These are phyloP conservation scores for Novymonas esmeraldas DNA, from an alignment of 208 protist genomes.

Conservation along the genomic window DNA sequence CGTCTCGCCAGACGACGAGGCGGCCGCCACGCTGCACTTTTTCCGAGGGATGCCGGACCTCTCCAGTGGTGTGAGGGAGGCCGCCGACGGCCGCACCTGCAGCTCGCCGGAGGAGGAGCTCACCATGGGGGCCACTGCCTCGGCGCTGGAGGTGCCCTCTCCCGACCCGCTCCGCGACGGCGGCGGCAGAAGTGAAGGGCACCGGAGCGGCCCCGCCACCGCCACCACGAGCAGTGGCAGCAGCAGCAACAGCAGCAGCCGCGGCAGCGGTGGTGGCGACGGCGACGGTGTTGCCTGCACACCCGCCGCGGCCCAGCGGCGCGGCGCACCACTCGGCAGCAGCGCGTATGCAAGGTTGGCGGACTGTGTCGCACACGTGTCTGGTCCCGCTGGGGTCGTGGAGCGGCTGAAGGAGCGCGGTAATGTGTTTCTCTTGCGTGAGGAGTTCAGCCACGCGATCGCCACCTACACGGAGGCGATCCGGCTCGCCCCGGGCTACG, in stretches of 20 bases:
- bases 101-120: constrained; percentile 5
- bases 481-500: constrained; percentile 44
- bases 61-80: background rate
- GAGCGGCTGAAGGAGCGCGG: constrained; percentile 55
- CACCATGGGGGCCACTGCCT: constrained; percentile 1
- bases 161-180: no score
- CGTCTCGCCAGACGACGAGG: constrained; percentile 13
- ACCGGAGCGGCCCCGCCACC: background rate
- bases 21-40: constrained; percentile 11
- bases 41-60: constrained; percentile 21
- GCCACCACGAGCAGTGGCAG: background rate
- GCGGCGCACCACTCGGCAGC: no score
- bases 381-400: background rate
- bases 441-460: constrained; percentile 57
- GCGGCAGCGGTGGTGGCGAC: background rate
- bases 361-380: background rate
- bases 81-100: background rate
- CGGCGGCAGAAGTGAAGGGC: no score
- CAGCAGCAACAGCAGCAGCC: background rate
- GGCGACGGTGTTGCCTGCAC: background rate
- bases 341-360: background rate
- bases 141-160: background rate
- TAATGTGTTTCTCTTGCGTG: constrained; percentile 56
- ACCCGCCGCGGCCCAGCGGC: no score
- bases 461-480: constrained; percentile 75